Conservation (phyloP, 208 protist species). For the Leishmania gerbilli region DNA sequence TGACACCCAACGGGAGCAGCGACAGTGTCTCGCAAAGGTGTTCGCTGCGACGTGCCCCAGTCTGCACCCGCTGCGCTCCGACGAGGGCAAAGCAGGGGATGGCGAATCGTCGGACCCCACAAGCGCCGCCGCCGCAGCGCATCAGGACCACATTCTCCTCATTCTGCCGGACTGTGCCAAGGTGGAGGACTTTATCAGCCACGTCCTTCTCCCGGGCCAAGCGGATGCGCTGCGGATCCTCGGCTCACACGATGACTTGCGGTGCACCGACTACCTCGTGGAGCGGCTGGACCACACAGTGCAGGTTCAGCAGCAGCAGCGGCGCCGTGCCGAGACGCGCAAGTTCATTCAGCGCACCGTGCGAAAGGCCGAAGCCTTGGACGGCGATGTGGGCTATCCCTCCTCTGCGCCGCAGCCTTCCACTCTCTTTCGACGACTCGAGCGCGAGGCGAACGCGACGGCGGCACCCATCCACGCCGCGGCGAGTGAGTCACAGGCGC, state of each 20-base stretch:
- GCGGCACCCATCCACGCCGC: neutral
- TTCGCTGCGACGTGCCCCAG: constrained; percentile 37
- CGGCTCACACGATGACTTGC: neutral
- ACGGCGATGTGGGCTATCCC: neutral
- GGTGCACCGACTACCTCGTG: constrained; percentile 29
- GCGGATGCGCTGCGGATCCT: constrained; percentile 6
- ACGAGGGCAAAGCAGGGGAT: neutral
- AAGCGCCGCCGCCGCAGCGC: neutral
- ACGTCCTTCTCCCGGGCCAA: constrained; percentile 65
- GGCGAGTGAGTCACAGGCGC: neutral
- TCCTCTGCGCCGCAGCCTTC: neutral
- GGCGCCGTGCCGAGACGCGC: constrained; percentile 35
- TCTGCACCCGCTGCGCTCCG: neutral
- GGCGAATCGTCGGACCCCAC: neutral
- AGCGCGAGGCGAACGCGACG: constrained; percentile 1
- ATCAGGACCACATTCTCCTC: constrained; percentile 44
- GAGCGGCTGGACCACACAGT: constrained; percentile 50
- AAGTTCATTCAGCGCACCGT: constrained; percentile 45
- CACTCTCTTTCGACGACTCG: constrained; percentile 6
- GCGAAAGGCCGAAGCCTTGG: constrained; percentile 4
- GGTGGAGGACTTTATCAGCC: constrained; percentile 44
- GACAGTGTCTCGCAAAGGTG: constrained; percentile 55
- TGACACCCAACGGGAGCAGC: constrained; percentile 75
- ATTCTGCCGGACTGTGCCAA: constrained; percentile 68
- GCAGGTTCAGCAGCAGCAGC: constrained; percentile 31